Conservation (phyloP, 352 stramenopile genomes). For the Globisporangium alternatum region DNA sequence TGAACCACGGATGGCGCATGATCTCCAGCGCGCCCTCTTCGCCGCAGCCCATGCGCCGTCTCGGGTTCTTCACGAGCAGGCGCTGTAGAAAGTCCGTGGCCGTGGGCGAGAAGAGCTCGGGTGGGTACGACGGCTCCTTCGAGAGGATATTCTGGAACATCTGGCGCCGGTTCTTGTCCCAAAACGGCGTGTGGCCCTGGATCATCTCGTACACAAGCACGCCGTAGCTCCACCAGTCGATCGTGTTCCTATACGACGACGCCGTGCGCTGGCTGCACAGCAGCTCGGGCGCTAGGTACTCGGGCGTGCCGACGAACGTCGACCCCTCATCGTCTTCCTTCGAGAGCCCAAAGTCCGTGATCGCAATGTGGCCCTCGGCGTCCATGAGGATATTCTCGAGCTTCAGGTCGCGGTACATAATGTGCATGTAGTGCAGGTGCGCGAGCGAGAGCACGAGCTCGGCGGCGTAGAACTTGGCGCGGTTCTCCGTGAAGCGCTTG, state of each 20-base stretch:
- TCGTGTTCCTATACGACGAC: conserved; percentile 79
- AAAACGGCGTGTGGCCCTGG: conserved; percentile 78
- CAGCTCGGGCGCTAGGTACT: conserved; percentile 83
- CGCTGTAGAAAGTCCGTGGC: conserved; percentile 67
- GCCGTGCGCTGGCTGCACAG: conserved; percentile 69
- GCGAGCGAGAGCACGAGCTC: conserved; percentile 79
- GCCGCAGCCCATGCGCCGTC: conserved; percentile 60
- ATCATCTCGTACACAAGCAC: conserved; percentile 90
- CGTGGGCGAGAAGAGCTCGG: conserved; percentile 60
- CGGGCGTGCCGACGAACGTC: conserved; percentile 81
- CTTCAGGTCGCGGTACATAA: conserved; percentile 90
- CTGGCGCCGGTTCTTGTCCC: conserved; percentile 76
- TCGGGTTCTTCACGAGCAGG: conserved; percentile 75
- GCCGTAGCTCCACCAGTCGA: conserved; percentile 88
- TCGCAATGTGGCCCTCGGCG: conserved; percentile 73
- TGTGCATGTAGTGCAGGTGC: conserved; percentile 85
- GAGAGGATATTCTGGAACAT: conserved; percentile 88
- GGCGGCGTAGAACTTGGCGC: conserved; percentile 83
- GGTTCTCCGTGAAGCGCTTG: conserved; percentile 62
- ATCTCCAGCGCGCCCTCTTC: conserved; percentile 66
- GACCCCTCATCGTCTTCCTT: conserved; percentile 85
- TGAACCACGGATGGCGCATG: conserved; percentile 81
- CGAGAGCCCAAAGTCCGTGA: conserved; percentile 87
- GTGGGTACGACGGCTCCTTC: conserved; percentile 60
- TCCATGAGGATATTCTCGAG: conserved; percentile 90